Conservation (phyloP, 345 rosid species). For the Brassica juncea region DNA sequence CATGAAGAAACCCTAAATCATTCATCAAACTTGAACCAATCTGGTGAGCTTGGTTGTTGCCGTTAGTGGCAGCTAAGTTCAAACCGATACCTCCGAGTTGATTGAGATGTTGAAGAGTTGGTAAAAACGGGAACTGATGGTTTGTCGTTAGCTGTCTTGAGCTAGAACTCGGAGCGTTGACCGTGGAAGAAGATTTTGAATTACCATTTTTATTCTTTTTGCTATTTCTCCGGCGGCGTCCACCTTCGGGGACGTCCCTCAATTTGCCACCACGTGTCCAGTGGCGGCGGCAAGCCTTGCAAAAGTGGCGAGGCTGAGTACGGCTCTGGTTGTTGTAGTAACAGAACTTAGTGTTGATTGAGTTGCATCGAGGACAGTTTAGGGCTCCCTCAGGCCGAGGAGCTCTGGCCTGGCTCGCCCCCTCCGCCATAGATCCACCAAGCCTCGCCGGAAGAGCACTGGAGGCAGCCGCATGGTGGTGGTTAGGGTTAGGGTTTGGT, state of each 20-base stretch:
- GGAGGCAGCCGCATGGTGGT: conserved; percentile 33
- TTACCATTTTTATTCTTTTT: conserved; percentile 56
- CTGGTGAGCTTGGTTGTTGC: conserved; percentile 38
- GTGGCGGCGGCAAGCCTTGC: conserved; percentile 81
- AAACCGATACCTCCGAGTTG: conserved; percentile 57
- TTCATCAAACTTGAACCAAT: conserved; percentile 32
- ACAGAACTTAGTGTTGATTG: conserved; percentile 79
- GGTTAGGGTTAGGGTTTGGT: conserved; percentile 41
- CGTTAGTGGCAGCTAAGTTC: conserved; percentile 48
- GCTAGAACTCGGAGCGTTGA: conserved; percentile 42
- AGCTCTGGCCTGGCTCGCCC: conserved; percentile 60
- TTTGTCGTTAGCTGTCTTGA: conserved; percentile 39
- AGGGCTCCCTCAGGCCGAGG: conserved; percentile 58
- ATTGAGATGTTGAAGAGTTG: conserved; percentile 51
- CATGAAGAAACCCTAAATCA: conserved; percentile 50
- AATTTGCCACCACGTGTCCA: conserved; percentile 83
- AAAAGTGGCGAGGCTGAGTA: conserved; percentile 81
- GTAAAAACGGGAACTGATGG: conserved; percentile 56
- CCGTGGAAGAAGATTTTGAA: conserved; percentile 43
- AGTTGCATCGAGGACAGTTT: conserved; percentile 79
- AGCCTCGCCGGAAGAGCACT: conserved; percentile 40
- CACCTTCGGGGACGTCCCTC: conserved; percentile 77
- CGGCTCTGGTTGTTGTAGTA: conserved; percentile 82
- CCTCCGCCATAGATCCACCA: conserved; percentile 70
- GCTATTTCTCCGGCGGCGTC: conserved; percentile 65